A percentile compares a stretch with the other conserved stretches of the same genome.
These are phyloP conservation scores for Pyrenochaeta sp. DNA, from an alignment of 2,329 filamentous ascomycete genomes.

Conservation along the genomic window DNA sequence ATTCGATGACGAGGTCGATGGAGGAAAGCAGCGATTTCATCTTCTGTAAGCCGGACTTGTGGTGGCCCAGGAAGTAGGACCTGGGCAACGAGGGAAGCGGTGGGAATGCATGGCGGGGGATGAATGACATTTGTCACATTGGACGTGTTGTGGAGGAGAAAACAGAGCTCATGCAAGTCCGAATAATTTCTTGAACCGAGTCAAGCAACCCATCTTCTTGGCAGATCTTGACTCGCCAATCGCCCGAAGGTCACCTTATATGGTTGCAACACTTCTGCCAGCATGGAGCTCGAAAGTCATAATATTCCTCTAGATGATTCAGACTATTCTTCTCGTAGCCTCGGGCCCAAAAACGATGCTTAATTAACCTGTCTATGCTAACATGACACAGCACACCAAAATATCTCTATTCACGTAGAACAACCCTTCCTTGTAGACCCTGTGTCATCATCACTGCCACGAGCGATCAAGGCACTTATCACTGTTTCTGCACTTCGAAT, in stretches of 20 bases:
- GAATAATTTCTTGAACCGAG: slow-evolving; percentile 10
- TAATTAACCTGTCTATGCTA: slow-evolving; percentile 14
- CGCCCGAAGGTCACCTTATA: too few species aligned
- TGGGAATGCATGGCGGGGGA: slow-evolving; percentile 77
- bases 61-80: slow-evolving; percentile 95
- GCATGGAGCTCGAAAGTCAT: too few species aligned
- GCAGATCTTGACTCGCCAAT: slow-evolving; percentile 11
- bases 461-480: neutral
- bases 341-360: slow-evolving; percentile 19
- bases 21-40: slow-evolving; percentile 83
- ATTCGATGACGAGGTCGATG: slow-evolving; percentile 91
- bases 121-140: slow-evolving; percentile 57
- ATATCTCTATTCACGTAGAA: neutral
- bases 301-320: too few species aligned
- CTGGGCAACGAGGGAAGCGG: slow-evolving; percentile 78
- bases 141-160: neutral
- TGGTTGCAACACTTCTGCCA: too few species aligned
- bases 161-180: neutral
- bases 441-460: neutral
- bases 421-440: neutral
- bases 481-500: neutral
- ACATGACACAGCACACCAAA: neutral
- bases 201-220: slow-evolving; percentile 4
- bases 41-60: slow-evolving; percentile 79
- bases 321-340: slow-evolving; percentile 4